Base-by-base conservation (phyloP, 768 basidiomycete species). In the Gloeostereum incarnatum region DNA sequence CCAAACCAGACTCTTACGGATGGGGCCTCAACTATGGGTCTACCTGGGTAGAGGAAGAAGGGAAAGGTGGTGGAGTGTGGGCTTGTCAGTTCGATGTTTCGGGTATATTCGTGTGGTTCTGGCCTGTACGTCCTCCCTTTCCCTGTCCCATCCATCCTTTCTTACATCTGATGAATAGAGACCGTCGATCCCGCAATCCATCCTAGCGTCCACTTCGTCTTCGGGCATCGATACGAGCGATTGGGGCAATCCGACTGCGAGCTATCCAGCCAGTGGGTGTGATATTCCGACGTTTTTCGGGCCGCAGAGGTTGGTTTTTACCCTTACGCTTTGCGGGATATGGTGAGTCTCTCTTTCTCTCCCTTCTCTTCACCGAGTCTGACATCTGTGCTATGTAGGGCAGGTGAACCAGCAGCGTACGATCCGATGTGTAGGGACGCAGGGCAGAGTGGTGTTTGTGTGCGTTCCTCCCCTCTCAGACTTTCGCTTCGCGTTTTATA, bases 71-170 rank as follows among this genome's bases (percentile, higher is more conserved):
- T 6, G 78, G 78, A 4, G 74, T 79, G 1, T 89, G 65, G 56
- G 81, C 81, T 2, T 68, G 78, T 3, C 81, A 83, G 47, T 78
- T 83, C 44, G 82, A 82, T 35, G 60, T 65, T 5, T 53, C 66
- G 1, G 80, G 73, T 55, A 48, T 51, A 45, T 44, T 6, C 41
- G 66, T 69, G 17, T 69, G 65, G 66, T 69, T 66, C 48, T 69
- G 66, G 63, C 63, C 62, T 38, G 66, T 68, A 50, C 34, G 65
- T 59, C 14, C 24, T 22, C 9, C 5, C 22, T 17, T 13, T 14
- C 16, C 17, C 24, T 17, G 3, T 16, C n/a, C 26, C 13, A 22
- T 18, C 19, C 9, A n/a, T 30, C 3, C 7, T 40, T 17, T 51
- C 53, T 51, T 41, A 52, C n/a, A 36, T 44, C 47, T 22, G 54